Evolutionary conservation across 768 basidiomycete genomes (phyloP).

Genomic region (Calocybe cyanea): DNA sequence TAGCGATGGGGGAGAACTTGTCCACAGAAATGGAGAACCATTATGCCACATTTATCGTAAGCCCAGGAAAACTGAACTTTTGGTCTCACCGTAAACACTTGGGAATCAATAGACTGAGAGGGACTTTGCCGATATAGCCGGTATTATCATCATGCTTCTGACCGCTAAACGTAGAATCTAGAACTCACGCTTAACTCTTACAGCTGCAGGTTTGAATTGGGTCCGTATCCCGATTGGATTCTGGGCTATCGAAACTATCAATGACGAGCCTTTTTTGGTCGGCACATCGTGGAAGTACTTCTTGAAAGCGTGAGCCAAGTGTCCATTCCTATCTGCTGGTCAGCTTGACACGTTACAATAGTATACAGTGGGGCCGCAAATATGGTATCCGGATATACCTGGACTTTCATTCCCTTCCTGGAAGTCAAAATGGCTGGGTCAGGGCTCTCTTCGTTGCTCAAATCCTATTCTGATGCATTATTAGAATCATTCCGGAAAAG

Average conservation of each 20-base stretch:
- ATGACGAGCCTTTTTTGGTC: slow-evolving; percentile 73
- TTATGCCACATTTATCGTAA: slow-evolving; percentile 72
- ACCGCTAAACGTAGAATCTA: slow-evolving; percentile 35
- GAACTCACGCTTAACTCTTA: slow-evolving; percentile 21
- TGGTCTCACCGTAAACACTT: not conserved
- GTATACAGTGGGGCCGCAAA: slow-evolving; percentile 82
- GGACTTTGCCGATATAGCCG: slow-evolving; percentile 74
- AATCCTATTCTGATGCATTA: not conserved
- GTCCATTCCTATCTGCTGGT: slow-evolving; percentile 9
- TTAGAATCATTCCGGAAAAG: slow-evolving; percentile 36
- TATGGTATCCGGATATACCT: slow-evolving; percentile 84
- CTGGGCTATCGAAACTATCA: slow-evolving; percentile 81
- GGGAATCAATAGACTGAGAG: slow-evolving; percentile 55
- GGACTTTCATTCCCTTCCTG: slow-evolving; percentile 78
- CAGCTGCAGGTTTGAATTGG: slow-evolving; percentile 75
- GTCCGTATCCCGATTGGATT: slow-evolving; percentile 77
- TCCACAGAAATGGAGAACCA: slow-evolving; percentile 57
- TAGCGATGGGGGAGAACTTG: slow-evolving; percentile 48
- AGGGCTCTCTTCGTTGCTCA: too few relatives aligned
- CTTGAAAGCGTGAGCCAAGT: slow-evolving; percentile 33
- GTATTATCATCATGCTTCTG: slow-evolving; percentile 6
- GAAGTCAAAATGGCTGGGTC: slow-evolving; percentile 65
- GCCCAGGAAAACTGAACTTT: slow-evolving; percentile 19
- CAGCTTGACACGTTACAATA: slow-evolving; percentile 41
- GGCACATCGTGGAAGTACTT: slow-evolving; percentile 69